phyloP scores from a whole-genome alignment of 257 asterid genomes.

The Solanum appendiculatum region DNA sequence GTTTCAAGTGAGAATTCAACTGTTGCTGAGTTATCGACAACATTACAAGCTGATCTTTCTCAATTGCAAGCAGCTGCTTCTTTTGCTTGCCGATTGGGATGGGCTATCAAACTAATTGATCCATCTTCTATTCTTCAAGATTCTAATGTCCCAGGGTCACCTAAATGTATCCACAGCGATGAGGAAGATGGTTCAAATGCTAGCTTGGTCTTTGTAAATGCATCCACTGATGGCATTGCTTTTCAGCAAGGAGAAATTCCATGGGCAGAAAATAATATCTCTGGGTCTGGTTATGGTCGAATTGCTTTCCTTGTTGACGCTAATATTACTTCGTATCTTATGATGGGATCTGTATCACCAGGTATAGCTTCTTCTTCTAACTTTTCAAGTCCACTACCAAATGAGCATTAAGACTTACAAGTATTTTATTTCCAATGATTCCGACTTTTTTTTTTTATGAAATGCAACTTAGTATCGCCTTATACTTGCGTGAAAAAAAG shows the following conservation, averaged over 20 bases:
- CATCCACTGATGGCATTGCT: constrained; percentile 45
- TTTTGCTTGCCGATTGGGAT: constrained; percentile 97
- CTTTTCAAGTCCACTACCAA: background rate
- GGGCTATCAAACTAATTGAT: constrained; percentile 91
- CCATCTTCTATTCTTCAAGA: constrained; percentile 92
- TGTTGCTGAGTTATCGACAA: constrained; percentile 83
- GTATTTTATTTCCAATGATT: too few species aligned
- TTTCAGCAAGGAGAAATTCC: constrained; percentile 56
- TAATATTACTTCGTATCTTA: constrained; percentile 92
- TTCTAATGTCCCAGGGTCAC: constrained; percentile 51
- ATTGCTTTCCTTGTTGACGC: constrained; percentile 99
- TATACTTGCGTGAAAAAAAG: too few species aligned
- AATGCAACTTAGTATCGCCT: background rate
- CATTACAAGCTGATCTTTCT: constrained; percentile 92
- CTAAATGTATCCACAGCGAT: constrained; percentile 57
- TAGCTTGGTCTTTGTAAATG: constrained; percentile 34
- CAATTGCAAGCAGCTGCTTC: constrained; percentile 99
- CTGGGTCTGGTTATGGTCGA: constrained; percentile 54
- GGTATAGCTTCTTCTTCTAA: constrained; percentile 29
- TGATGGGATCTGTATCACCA: constrained; percentile 99
- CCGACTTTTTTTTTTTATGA: too few species aligned
- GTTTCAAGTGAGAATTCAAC: constrained; percentile 97
- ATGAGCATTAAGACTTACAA: background rate
- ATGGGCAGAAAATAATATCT: constrained; percentile 51
- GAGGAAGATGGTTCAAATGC: constrained; percentile 65